Evolutionary conservation across 805 yeast genomes (phyloP).

Genomic region (Kazachstania psychrophila): DNA sequence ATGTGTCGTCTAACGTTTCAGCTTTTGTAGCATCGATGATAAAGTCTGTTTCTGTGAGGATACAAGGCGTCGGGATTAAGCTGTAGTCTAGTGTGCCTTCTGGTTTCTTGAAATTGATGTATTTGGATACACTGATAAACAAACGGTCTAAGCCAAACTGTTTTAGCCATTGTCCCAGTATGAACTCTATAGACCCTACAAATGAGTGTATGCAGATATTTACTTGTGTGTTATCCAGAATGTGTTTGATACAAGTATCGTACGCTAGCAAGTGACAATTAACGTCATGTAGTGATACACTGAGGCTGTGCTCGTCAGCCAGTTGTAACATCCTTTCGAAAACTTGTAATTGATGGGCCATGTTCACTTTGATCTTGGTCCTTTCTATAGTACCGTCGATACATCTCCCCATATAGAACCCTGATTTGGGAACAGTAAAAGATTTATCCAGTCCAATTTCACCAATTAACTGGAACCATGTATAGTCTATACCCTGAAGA

Average conservation of each 20-base stretch:
- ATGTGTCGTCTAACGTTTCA: conserved; percentile 7
- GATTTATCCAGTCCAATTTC: conserved; percentile 86
- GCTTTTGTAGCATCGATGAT: conserved; percentile 11
- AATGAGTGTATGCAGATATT: conserved; percentile 71
- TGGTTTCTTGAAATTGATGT: conserved; percentile 15
- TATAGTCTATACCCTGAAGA: conserved; percentile 14
- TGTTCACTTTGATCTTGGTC: conserved; percentile 43
- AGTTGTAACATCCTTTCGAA: conserved; percentile 43
- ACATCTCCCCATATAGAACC: conserved; percentile 36
- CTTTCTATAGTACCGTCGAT: conserved; percentile 13
- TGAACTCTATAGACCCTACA: conserved; percentile 72
- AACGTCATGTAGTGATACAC: conserved; percentile 79
- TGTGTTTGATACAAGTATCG: conserved; percentile 28
- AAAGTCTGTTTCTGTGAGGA: conserved; percentile 49
- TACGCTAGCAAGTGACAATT: conserved; percentile 59
- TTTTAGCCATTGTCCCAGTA: conserved; percentile 36
- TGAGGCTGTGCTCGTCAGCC: conserved; percentile 40
- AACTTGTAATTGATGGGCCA: conserved; percentile 57
- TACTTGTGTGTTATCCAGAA: conserved; percentile 11
- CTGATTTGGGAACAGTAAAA: conserved; percentile 56
- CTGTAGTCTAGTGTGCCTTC: background rate
- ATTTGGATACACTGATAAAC: conserved; percentile 26
- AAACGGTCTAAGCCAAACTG: conserved; percentile 16
- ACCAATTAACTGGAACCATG: conserved; percentile 47
- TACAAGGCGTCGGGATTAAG: conserved; percentile 26